Evolutionary conservation across 306 rosid species (phyloP), one percentile per base, ranked within the genome.

Genomic region (Pyrus communis): DNA sequence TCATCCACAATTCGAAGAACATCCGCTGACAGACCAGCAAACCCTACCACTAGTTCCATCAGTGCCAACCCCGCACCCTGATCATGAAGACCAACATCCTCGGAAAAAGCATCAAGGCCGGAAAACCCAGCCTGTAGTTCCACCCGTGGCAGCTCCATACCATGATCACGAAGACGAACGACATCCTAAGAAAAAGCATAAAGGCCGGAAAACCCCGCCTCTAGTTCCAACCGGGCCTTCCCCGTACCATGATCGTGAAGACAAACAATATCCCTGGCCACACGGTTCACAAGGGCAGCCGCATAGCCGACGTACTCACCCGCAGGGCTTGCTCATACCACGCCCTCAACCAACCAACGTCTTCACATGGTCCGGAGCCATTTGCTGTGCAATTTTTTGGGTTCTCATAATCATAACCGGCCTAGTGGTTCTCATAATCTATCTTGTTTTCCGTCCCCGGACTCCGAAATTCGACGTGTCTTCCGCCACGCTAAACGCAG

Each of bases 361-460:
- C 12, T 73, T 77, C 3, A 77, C 84, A 58, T 95, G 99, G 99
- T 80, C 86, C 38, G 60, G 22, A 2, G 92, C 87, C 5, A 79
- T 82, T 23, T 89, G 88, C 75, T 96, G 99, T 42, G 86, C 86
- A 71, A 85, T 96, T 40, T 88, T 92, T 27, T 96, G 96, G 93
- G 85, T 92, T 8, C 38, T 89, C n/a, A 82, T 95, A 70, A 92
- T 96, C 31, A 73, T 96, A 51, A 93, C 93, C 64, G 99, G 96
- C 45, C 66, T 96, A 30, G 80, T 82, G 42, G 90, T 96, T 68
- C 93, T 96, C 71, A 91, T 89, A 67, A 85, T 96, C 70, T 96
- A 89, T 85, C 90, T 92, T 38, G 76, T 96, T 78, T 87, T 88
- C 46, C 98, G 97, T 0, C 99, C 99, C 3, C 89, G 86, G 61